Conservation (phyloP, 805 yeast species). For the Debaryomyces maramus region DNA sequence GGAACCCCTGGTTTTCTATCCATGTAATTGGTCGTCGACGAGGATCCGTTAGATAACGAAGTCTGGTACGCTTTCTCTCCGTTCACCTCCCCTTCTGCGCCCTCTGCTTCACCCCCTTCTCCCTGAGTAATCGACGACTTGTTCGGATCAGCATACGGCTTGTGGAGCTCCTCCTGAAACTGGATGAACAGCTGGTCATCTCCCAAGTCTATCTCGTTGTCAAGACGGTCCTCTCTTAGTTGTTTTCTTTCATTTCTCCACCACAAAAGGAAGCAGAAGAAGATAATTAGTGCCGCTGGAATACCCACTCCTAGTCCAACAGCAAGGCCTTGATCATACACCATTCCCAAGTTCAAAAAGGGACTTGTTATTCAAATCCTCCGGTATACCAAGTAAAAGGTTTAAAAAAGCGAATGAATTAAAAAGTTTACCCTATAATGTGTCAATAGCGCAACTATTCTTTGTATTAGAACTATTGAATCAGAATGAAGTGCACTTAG, state of each 20-base stretch:
- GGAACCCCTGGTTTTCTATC: neutral
- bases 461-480: neutral
- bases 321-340: conserved; percentile 25
- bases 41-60: conserved; percentile 10
- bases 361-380: too few relatives aligned
- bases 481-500: neutral
- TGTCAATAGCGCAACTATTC: neutral
- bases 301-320: conserved; percentile 45
- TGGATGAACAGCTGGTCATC: conserved; percentile 37
- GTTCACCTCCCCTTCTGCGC: conserved; percentile 6
- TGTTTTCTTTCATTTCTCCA: conserved; percentile 31
- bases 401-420: neutral
- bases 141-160: conserved; percentile 17
- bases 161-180: conserved; percentile 39
- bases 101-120: conserved; percentile 1
- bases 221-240: conserved; percentile 29
- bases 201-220: conserved; percentile 33
- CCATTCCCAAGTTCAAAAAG: too few relatives aligned
- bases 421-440: neutral
- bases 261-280: conserved; percentile 26
- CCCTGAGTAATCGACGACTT: conserved; percentile 10
- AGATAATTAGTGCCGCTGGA: conserved; percentile 33
- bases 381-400: neutral
- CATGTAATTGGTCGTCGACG: conserved; percentile 6
- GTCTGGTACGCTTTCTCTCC: conserved; percentile 11